Percentiles rank a stretch among this genome's conserved stretches.
These are phyloP conservation scores for Tetrahymena thermophila DNA, from an alignment of 73 alveolate genomes.

Conservation along the genomic window DNA sequence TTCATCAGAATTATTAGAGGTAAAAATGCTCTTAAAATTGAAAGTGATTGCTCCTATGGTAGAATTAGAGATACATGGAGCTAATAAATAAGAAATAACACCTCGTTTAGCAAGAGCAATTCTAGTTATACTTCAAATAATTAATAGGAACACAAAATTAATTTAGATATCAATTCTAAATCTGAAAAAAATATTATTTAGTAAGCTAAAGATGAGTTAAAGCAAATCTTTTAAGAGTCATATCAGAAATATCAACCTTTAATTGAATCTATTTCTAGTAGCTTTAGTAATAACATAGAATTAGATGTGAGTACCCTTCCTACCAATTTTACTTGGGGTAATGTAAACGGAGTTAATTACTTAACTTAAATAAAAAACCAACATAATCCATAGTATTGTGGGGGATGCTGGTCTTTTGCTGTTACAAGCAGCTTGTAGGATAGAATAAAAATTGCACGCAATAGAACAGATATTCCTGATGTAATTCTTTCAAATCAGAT, in stretches of 20 bases:
- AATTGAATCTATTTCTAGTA: background rate
- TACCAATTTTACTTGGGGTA: slow-evolving; percentile 58
- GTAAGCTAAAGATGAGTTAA: background rate
- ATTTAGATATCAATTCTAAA: background rate
- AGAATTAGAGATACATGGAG: slow-evolving; percentile 52
- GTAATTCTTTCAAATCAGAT: slow-evolving; percentile 58
- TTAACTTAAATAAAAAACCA: slow-evolving; percentile 57
- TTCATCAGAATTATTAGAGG: slow-evolving; percentile 81
- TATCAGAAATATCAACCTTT: background rate
- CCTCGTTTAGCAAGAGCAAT: background rate
- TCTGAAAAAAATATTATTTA: background rate
- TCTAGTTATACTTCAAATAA: background rate
- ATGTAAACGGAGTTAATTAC: slow-evolving; percentile 73
- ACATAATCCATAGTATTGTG: slow-evolving; percentile 73
- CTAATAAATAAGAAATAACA: slow-evolving; percentile 12
- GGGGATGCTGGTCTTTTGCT: slow-evolving; percentile 88
- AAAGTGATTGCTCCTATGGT: slow-evolving; percentile 72
- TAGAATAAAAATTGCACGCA: slow-evolving; percentile 68
- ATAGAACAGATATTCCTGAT: slow-evolving; percentile 79
- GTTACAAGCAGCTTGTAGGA: slow-evolving; percentile 69
- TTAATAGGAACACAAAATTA: background rate
- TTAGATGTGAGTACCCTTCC: slow-evolving; percentile 19
- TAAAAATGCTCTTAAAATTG: slow-evolving; percentile 62
- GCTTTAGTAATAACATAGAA: background rate
- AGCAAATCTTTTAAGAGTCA: background rate